Base-by-base conservation (phyloP, 2,329 filamentous ascomycete species). In the Penicillium digitatum region DNA sequence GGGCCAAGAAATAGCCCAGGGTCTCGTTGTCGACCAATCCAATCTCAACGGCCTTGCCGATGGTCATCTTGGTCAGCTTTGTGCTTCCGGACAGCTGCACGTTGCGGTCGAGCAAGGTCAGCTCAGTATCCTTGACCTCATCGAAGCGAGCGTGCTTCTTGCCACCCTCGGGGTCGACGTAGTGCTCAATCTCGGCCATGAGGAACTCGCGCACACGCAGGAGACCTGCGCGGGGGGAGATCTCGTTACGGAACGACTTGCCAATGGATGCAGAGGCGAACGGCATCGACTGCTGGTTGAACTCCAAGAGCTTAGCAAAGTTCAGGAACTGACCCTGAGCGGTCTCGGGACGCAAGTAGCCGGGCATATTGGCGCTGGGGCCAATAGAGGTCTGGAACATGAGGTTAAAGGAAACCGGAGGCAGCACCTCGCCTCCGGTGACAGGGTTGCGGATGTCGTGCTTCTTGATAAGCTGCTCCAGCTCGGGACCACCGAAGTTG, bases 111-210 rank as follows among this genome's bases (percentile, higher is more conserved):
- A 99, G 83, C 26, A 99, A 84, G 52, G 87, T 84, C 55, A 99
- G 82, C 78, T 95, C 87, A 44, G 94, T 77, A 64, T 95, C 80
- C 69, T 90, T 87, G 56, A 99, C 87, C 67, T 96, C 89, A 43
- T 84, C 76, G 76, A 99, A 99, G 54, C 92, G 88, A 49, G 82
- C 77, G 73, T 99, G 94, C 78, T 94, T 95, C 85, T 99, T 99
- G 76, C 91, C 90, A 70, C 90, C 86, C 69, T 94, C 82, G 11
- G 94, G 94, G 69, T 99, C 94, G 63, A 99, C 94, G 71, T 90
- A 99, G 75, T 99, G 94, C 79, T 99, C 94, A 66, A 99, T 96
- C 77, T 99, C 94, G 24, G 93, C 94, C 94, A 99, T 97, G 66
- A 96, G 78, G 78, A 99, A 97, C 74, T 99, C 94, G 66, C 94